Conservation (phyloP, 129 eudicot species). For the Centrapalus pauciflorus region DNA sequence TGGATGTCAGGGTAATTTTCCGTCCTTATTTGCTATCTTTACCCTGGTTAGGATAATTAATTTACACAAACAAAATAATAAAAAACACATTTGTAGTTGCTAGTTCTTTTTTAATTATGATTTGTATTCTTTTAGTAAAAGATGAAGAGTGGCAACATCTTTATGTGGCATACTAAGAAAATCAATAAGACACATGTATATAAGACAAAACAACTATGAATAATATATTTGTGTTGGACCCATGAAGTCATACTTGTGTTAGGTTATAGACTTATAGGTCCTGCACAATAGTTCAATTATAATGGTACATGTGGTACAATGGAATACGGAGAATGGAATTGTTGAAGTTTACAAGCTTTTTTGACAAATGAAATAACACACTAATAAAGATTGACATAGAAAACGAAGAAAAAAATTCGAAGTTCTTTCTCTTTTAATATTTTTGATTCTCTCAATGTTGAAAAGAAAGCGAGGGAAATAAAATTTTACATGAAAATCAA, state of each 20-base stretch:
- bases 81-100: not conserved
- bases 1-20: conserved; percentile 55
- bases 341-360: too few relatives aligned
- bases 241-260: not conserved
- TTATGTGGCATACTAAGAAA: not conserved
- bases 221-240: not conserved
- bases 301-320: too few relatives aligned
- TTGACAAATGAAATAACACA: too few relatives aligned
- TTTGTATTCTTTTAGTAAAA: not conserved
- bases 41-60: not conserved
- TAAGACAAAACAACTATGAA: not conserved
- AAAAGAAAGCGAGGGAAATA: too few relatives aligned
- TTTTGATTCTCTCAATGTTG: too few relatives aligned
- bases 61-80: not conserved
- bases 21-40: not conserved
- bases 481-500: too few relatives aligned
- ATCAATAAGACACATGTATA: not conserved
- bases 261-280: not conserved
- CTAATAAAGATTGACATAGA: too few relatives aligned
- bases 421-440: too few relatives aligned
- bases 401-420: too few relatives aligned
- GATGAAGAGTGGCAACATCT: not conserved
- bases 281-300: not conserved
- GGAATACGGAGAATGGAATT: too few relatives aligned
- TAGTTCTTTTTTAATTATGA: not conserved